phyloP scores from a whole-genome alignment of 75 land plant genomes.

The Azolla pinnata region DNA sequence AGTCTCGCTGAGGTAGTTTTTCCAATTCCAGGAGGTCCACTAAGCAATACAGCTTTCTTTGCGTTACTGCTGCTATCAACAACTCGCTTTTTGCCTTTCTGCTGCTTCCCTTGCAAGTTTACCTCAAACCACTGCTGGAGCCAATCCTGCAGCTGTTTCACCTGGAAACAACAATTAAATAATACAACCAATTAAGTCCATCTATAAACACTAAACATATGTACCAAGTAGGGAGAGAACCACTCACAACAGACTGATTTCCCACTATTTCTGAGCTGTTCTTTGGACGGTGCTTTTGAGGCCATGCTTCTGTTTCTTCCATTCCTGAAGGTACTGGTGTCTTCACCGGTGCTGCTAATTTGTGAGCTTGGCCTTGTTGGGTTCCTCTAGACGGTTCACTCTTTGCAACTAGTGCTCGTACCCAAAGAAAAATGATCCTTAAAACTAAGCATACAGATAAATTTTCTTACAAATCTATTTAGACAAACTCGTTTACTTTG shows the following conservation, averaged over 20 bases:
- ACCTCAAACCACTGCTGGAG: constrained; percentile 60
- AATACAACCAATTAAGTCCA: not conserved
- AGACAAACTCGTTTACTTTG: too few species aligned
- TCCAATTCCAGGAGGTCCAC: constrained; percentile 95
- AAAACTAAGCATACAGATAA: too few species aligned
- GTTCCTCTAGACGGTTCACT: too few species aligned
- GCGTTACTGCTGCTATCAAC: constrained; percentile 26
- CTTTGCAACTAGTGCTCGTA: too few species aligned
- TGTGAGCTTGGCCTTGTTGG: too few species aligned
- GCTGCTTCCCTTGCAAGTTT: constrained; percentile 32
- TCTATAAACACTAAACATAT: not conserved
- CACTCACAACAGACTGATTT: constrained; percentile 79
- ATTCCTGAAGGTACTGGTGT: not conserved
- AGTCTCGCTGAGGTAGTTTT: constrained; percentile 91
- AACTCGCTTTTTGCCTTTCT: constrained; percentile 58
- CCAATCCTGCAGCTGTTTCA: constrained; percentile 91
- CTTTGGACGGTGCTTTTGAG: constrained; percentile 77
- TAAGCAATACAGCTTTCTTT: constrained; percentile 77
- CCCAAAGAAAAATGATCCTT: too few species aligned
- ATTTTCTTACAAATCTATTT: too few species aligned
- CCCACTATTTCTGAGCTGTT: constrained; percentile 72
- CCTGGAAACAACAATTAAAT: constrained; percentile 26
- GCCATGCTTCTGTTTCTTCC: constrained; percentile 47
- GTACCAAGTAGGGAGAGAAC: not conserved
- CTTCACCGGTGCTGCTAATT: not conserved